Base-by-base conservation (phyloP, 1,139 yeast species). In the Kodamaea anthophila region DNA sequence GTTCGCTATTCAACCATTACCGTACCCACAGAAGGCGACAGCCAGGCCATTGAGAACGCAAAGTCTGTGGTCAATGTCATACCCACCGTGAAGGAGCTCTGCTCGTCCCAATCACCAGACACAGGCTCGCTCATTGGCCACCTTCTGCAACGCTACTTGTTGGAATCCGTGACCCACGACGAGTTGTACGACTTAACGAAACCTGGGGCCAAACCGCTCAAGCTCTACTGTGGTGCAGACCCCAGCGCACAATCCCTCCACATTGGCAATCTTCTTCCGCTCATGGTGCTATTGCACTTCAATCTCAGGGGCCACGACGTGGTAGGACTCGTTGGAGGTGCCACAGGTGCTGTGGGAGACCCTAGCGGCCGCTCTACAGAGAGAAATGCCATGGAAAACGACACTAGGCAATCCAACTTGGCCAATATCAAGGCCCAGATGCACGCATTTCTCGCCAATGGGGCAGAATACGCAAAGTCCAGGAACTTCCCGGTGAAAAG, bases 321-420 rank as follows among this genome's bases (percentile, higher is more conserved):
- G 8, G 76, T 78, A 8, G 87, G 93, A 0, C 54, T 93, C 9
- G 85, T 91, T 5, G 98, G 98, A 7, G 98, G 97, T n/a, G 98
- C 97, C 7, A 91, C 99, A 0, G 97, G 96, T 3, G 74, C 75
- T 10, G 95, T 91, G 2, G 99, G 99, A 5, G 99, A 91, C 53
- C 99, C 98, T 2, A 85, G 96, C 35, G 98, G 98, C 0, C 67
- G 96, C 43, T 59, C 69, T 1, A 74, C 87, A 0, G 97, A 86
- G 47, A 67, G 99, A 36, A 53, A 60, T 4, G 63, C 58, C 8
- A 65, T 88, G 60, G 77, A 64, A 9, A 63, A 61, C 2, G 50
- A 58, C 2, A 69, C 63, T 11, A 61, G 94, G 31, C 44, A 60
- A 21, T 55, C 54, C n/a, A 91, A 91, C 50, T 76, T 84, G 9